Base-by-base conservation (phyloP, 306 rosid genomes). In the Sesbania bispinosa region DNA sequence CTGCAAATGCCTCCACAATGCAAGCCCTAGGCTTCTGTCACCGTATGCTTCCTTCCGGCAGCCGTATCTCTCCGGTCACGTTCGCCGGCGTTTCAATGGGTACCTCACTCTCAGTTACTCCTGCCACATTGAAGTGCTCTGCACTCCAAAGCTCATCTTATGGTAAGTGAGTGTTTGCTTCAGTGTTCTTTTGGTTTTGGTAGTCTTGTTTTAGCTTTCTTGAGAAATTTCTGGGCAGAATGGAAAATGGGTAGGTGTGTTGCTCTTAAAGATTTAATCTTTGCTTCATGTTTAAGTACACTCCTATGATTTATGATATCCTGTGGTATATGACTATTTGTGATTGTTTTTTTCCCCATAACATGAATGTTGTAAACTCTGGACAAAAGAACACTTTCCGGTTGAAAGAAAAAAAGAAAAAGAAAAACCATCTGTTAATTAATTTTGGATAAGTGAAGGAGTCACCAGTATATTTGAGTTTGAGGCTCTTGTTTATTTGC, bases 101-200 rank as follows among this genome's bases (percentile, higher is more conserved):
- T 51, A n/a, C 54, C 58, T 15, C 77, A 42, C 47, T 43, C 21
- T 81, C 77, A 7, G 72, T 67, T 6, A 10, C 83, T 39, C 29
- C 67, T 50, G 29, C 57, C 8, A 48, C 57, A 13, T 13, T 74
- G 79, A 87, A 59, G 63, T 84, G 88, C 48, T 71, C 79, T 52
- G 60, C 85, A 61, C 15, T 75, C 23, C 9, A 77, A 23, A 45
- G 19, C 35, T 19, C 77, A 8, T 58, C 69, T 2, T 2, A 8
- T 29, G 84, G 90, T 92, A 23, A 55, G 68, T 46, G 9, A 16
- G 4, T 57, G 21, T 80, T 51, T 52, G 58, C 46, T n/a, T 1
- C 1, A 20, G 32, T 6, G 21, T 30, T 61, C 6, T 23, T 55
- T 7, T 23, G 9, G 5, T 41, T 64, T 55, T 68, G 23, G 0